Base-by-base conservation (phyloP, 2,329 filamentous ascomycete species). In the Pyrenophora tritici-repentis region DNA sequence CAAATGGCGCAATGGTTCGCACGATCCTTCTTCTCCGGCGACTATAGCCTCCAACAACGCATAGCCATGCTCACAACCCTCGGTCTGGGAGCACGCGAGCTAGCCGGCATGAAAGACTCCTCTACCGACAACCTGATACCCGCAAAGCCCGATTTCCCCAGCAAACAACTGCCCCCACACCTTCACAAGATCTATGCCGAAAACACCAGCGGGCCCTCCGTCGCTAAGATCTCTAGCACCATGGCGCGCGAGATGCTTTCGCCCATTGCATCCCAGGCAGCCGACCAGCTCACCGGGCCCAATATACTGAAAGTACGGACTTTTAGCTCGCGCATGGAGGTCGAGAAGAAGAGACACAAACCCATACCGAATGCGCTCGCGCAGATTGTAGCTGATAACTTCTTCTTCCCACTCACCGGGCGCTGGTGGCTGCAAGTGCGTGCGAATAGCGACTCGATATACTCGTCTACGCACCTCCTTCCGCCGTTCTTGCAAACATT, bases 371-470 rank as follows among this genome's bases (percentile, higher is more conserved):
- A 96, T 67, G 86, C 86, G 7, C 85, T 96, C 0, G 88, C 92
- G 33, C 84, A 86, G 42, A 78, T 96, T 20, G 84, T 97, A 20
- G 83, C 86, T 0, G 79, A 85, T 0, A 83, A 82, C 13, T 94
- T 97, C 78, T 97, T 97, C 82, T 89, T 88, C 58, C 93, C 94
- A 0, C 79, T 99, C 8, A 88, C 88, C 0, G 88, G 88, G 0
- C 86, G 90, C 35, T 95, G 94, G 75, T 89, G 88, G 68, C 80
- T 88, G 2, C 78, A 83, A 56, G 66, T 81, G 26, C 82, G 82
- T 56, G 86, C 78, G 66, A 70, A 45, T 14, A 41, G 34, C 33
- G 73, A 80, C 40, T 84, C 85, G 42, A 82, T 91, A 42, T 81
- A 91, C 55, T 83, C 90, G 42, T 85, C 91, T 35, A 86, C 91